Base-by-base conservation (phyloP, 2,329 filamentous ascomycete species). In the Cadophora gregata region DNA sequence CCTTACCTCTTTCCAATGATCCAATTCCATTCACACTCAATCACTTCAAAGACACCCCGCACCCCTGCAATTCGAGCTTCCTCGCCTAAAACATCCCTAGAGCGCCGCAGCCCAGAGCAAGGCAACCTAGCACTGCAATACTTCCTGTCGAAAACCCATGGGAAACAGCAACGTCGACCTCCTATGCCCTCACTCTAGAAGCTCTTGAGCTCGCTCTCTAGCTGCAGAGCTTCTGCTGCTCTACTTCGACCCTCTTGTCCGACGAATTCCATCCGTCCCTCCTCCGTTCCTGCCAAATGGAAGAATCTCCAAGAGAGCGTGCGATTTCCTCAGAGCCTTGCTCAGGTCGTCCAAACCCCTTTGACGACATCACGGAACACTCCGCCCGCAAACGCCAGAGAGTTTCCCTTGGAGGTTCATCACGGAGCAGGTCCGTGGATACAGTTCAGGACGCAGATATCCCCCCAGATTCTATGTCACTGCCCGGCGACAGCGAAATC, bases 331-430 rank as follows among this genome's bases (percentile, higher is more conserved):
- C 85, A 78, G 88, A 90, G 81, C 84, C 86, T 77, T 83, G 83
- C 78, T 85, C 86, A 74, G 87, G 84, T 72, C 84, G 88, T 69
- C 86, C 85, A 62, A 89, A 90, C 71, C 88, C 88, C 48, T 90
- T 89, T 76, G 83, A 88, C 79, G 86, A 88, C 78, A 48, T 56
- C 50, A 80, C 78, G 75, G 84, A 86, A 31, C 66, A 70, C 51
- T 71, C 74, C 38, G 71, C 87, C 64, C 82, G 87, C 71, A 90
- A 90, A 77, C 85, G 88, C 62, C 86, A 85, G 69, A 84, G 87
- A 71, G 88, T 86, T 33, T 89, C 87, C 16, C 79, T 82, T 61
- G 83, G 83, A 64, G 82, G 80, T 65, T 88, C 86, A 29, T 88
- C 86, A 29, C 81, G 83, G 67, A 85, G 84, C 73, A 79, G 79